phyloP scores from a whole-genome alignment of 768 basidiomycete species.

The Lentinula aciculospora region DNA sequence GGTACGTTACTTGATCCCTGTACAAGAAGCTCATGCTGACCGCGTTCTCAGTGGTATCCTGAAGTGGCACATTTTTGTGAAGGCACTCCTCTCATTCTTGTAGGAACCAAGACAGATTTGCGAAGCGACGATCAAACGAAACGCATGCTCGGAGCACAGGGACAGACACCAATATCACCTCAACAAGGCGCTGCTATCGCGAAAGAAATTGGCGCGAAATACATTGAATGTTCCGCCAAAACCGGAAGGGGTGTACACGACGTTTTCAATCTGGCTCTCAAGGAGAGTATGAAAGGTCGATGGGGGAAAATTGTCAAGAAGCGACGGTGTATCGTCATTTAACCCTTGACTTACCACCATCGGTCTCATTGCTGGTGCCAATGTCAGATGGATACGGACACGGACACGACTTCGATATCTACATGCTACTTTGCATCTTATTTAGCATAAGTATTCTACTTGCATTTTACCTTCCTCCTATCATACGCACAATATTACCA shows the following conservation, averaged over 20 bases:
- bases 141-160: conserved; percentile 87
- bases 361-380: background rate
- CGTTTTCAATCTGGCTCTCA: conserved; percentile 84
- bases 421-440: conserved; percentile 4
- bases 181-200: conserved; percentile 85
- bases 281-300: conserved; percentile 79
- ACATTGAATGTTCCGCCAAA: conserved; percentile 93
- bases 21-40: background rate
- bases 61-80: conserved; percentile 93
- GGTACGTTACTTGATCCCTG: conserved; percentile 33
- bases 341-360: background rate
- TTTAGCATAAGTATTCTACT: background rate
- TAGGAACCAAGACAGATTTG: conserved; percentile 92
- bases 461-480: background rate
- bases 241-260: conserved; percentile 86
- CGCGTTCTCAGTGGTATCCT: conserved; percentile 69
- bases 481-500: background rate
- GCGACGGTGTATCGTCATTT: conserved; percentile 66
- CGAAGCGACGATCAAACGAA: conserved; percentile 82
- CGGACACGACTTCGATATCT: conserved; percentile 1
- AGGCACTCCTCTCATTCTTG: conserved; percentile 82
- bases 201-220: conserved; percentile 88
- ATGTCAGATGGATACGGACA: background rate
- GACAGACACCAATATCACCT: conserved; percentile 70
- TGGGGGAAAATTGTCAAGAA: conserved; percentile 71